Base-by-base conservation (phyloP, 2,329 filamentous ascomycete genomes). In the Cladobotryum mycophilum region DNA sequence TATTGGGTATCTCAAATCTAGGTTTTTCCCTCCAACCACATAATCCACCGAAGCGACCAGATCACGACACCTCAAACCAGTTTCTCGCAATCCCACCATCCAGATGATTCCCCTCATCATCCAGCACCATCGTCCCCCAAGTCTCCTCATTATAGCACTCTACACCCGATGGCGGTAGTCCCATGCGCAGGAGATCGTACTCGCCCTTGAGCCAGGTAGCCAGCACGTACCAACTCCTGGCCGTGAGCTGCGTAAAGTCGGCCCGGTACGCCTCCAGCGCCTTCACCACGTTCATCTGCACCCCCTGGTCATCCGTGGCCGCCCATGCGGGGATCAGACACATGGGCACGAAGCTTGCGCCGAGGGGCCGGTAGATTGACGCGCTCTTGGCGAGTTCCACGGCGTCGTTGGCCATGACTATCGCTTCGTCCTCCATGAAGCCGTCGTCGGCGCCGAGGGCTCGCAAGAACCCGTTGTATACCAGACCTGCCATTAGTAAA, bases 311-410 rank as follows among this genome's bases (percentile, higher is more conserved):
- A 3, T 63, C 63, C 3, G 58, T 57, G 18, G 56, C 52, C 1
- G 58, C 55, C 60, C 60, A 64, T 0, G 58, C 64, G 1, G 60
- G 49, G 8, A 62, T 42, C 2, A 67, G 52, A 11, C 55, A 59
- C 1, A 61, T 47, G 5, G 62, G 60, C 25, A 64, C 56, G 18
- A 62, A 60, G 30, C 57, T 58, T 6, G 64, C 58, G 1, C 61
- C 65, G 1, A 66, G 41, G 5, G 65, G 64, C 7, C 60, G 45
- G 41, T 61, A 60, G 12, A 46, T 37, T 13, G 46, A 25, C 1
- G 59, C 58, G 11, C 52, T 44, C 14, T 60, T 48, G 3, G 59
- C 60, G 11, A 65, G 46, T 9, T 47, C 47, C 7, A 64, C 49
- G 2, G 58, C 53, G 33, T 67, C 61, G n/a, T 58, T 48, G 11